Evolutionary conservation across 495 filamentous ascomycete species (phyloP).

Genomic region (Rhypophila decipiens): DNA sequence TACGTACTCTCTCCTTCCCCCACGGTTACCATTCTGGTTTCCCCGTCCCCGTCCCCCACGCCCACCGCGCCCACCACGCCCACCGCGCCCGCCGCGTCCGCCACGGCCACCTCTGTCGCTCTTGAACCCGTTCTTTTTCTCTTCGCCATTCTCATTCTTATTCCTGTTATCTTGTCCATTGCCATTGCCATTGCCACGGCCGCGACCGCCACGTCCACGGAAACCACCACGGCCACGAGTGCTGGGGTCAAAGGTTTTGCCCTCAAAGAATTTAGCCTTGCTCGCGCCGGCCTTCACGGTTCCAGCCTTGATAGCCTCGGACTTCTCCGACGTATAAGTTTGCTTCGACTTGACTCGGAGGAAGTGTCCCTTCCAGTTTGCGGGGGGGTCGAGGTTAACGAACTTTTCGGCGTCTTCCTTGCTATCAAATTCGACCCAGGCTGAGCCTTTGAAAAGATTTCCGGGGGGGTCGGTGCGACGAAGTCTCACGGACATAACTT

Average conservation of each 20-base stretch:
- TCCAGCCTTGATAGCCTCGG: slow-evolving; percentile 66
- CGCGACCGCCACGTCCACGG: slow-evolving; percentile 22
- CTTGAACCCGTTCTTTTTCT: slow-evolving; percentile 57
- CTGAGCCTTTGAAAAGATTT: slow-evolving; percentile 87
- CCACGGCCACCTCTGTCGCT: slow-evolving; percentile 34
- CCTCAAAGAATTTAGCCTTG: slow-evolving; percentile 27
- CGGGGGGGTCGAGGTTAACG: slow-evolving; percentile 69
- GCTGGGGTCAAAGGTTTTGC: slow-evolving; percentile 26
- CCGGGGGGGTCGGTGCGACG: slow-evolving; percentile 61
- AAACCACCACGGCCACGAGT: not conserved
- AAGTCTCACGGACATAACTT: slow-evolving; percentile 76
- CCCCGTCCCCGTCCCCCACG: slow-evolving; percentile 22
- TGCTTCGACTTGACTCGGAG: slow-evolving; percentile 78
- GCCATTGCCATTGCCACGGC: slow-evolving; percentile 29
- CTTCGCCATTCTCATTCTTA: slow-evolving; percentile 58
- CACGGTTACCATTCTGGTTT: slow-evolving; percentile 8
- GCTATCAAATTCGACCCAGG: slow-evolving; percentile 84
- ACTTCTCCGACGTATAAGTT: slow-evolving; percentile 77
- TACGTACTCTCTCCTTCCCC: slow-evolving; percentile 21
- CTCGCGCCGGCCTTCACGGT: slow-evolving; percentile 46
- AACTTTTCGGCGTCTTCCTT: slow-evolving; percentile 73
- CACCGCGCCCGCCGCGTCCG: slow-evolving; percentile 34
- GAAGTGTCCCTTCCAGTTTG: slow-evolving; percentile 67
- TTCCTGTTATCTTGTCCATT: slow-evolving; percentile 18
- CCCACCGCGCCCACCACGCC: slow-evolving; percentile 34